These are phyloP conservation scores for Lipomyces japonicus DNA, from an alignment of 805 yeast genomes.

Conservation along the genomic window DNA sequence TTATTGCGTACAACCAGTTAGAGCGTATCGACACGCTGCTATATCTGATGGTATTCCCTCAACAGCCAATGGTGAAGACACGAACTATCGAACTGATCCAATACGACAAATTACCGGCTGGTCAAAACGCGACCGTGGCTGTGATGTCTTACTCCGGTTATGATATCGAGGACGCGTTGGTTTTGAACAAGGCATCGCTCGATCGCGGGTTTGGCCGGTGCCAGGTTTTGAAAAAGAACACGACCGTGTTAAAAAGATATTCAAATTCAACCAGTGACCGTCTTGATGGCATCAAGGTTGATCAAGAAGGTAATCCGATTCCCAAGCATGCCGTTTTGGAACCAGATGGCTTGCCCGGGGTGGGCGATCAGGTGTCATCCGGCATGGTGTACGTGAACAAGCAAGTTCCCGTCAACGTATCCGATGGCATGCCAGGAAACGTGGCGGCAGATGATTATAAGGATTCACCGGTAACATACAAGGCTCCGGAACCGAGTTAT, in stretches of 20 bases:
- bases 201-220: slow-evolving; percentile 98
- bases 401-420: slow-evolving; percentile 76
- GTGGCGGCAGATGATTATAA: slow-evolving; percentile 57
- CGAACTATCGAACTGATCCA: slow-evolving; percentile 93
- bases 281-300: slow-evolving; percentile 85
- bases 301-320: slow-evolving; percentile 65
- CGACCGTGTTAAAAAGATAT: slow-evolving; percentile 83
- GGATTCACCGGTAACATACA: slow-evolving; percentile 86
- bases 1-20: slow-evolving; percentile 95
- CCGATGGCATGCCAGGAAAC: slow-evolving; percentile 56
- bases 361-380: slow-evolving; percentile 82
- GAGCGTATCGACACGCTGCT: slow-evolving; percentile 90
- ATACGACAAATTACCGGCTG: slow-evolving; percentile 96
- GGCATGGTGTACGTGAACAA: slow-evolving; percentile 95
- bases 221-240: slow-evolving; percentile 89
- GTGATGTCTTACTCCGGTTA: slow-evolving; percentile 99
- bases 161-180: slow-evolving; percentile 98
- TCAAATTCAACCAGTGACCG: slow-evolving; percentile 92
- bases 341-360: slow-evolving; percentile 95
- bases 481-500: slow-evolving; percentile 93
- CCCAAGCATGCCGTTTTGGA: slow-evolving; percentile 85
- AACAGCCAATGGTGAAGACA: slow-evolving; percentile 98
- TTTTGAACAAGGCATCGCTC: slow-evolving; percentile 84
- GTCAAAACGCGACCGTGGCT: slow-evolving; percentile 98
- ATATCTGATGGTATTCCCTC: slow-evolving; percentile 97